Conservation (phyloP, 1,284 basidiomycete genomes). For the Ustilago xerochloae region DNA sequence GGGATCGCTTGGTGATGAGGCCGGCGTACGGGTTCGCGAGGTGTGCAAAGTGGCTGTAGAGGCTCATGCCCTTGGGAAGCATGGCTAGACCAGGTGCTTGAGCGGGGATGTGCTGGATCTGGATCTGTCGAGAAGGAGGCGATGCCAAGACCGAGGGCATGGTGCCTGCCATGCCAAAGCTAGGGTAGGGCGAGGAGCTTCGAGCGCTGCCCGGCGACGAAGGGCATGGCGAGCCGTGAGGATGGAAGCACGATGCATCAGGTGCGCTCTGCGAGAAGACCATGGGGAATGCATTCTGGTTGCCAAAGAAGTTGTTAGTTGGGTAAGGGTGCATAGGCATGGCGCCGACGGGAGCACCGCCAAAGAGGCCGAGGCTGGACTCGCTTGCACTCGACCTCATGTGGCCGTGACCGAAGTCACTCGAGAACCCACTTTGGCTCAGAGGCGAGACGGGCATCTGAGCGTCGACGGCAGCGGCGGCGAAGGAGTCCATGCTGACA, state of each 20-base stretch:
- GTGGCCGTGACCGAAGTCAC: slow-evolving; percentile 24
- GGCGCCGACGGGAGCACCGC: slow-evolving; percentile 8
- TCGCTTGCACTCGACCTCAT: slow-evolving; percentile 23
- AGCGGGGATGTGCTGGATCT: slow-evolving; percentile 38
- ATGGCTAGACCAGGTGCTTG: slow-evolving; percentile 28
- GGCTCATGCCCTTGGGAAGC: slow-evolving; percentile 49
- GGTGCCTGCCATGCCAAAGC: slow-evolving; percentile 16
- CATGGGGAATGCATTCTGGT: slow-evolving; percentile 32
- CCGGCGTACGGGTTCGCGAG: slow-evolving; percentile 53
- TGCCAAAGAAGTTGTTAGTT: slow-evolving; percentile 21
- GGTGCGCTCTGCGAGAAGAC: slow-evolving; percentile 47
- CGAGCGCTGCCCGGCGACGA: slow-evolving; percentile 47
- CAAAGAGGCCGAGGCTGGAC: slow-evolving; percentile 40
- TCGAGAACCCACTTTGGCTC: slow-evolving; percentile 7
- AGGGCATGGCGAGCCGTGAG: slow-evolving; percentile 43
- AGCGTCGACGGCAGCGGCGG: neutral
- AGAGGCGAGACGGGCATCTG: slow-evolving; percentile 25
- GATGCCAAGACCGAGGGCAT: slow-evolving; percentile 36
- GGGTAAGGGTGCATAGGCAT: slow-evolving; percentile 25
- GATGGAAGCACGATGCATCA: slow-evolving; percentile 24
- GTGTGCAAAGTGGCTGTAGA: slow-evolving; percentile 42
- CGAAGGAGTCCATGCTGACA: slow-evolving; percentile 1
- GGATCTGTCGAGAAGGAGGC: slow-evolving; percentile 37
- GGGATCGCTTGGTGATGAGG: slow-evolving; percentile 63
- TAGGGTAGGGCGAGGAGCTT: slow-evolving; percentile 42